Conservation (phyloP, 2,329 filamentous ascomycete species). For the Apiospora phragmitis region DNA sequence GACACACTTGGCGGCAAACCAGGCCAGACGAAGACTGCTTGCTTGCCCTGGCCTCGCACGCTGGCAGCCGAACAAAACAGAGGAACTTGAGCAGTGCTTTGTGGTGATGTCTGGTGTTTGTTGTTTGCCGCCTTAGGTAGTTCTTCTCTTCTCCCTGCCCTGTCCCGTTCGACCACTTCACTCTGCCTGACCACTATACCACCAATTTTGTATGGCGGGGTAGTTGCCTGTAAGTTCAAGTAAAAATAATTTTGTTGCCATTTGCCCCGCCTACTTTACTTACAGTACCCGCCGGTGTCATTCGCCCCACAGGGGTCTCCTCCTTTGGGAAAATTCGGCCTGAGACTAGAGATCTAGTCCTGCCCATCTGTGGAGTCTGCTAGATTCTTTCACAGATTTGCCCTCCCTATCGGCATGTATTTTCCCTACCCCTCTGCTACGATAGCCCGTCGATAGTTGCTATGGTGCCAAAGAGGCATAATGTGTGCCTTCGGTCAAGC, state of each 20-base stretch:
- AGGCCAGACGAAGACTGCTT: not conserved
- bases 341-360: constrained; percentile 1
- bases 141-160: not conserved
- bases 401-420: not conserved
- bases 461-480: not conserved
- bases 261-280: not conserved
- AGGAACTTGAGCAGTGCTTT: not conserved
- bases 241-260: constrained; percentile 8
- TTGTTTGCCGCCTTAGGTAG: no score
- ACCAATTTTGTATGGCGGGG: not conserved
- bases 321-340: not conserved
- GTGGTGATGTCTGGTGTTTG: not conserved
- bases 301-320: constrained; percentile 6
- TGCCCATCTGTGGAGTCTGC: not conserved
- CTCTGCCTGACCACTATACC: not conserved
- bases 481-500: not conserved
- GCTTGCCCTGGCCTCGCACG: not conserved
- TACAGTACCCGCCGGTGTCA: not conserved
- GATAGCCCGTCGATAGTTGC: not conserved
- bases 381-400: constrained; percentile 7
- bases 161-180: not conserved
- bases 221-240: not conserved
- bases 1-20: not conserved
- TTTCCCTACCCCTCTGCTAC: not conserved
- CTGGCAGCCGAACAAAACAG: no score